Evolutionary conservation across 1,284 basidiomycete genomes (phyloP).

Genomic region (Cutaneotrichosporon arboriforme): DNA sequence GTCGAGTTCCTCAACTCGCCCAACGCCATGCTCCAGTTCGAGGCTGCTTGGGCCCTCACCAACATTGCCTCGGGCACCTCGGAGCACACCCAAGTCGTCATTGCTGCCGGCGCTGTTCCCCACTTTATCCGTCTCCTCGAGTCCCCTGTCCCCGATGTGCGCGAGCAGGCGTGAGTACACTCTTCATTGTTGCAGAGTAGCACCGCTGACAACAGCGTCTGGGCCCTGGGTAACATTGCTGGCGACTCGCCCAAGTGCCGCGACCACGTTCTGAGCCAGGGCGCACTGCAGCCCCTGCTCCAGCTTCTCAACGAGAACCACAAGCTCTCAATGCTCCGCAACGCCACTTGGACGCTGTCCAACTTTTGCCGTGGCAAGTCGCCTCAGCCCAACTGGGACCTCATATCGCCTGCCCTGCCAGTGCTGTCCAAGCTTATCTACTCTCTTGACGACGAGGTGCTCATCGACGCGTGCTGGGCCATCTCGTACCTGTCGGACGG

Average conservation of each 20-base stretch:
- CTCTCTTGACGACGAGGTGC: conserved; percentile 96
- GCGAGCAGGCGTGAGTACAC: conserved; percentile 75
- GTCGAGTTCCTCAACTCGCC: conserved; percentile 86
- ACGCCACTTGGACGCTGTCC: conserved; percentile 96
- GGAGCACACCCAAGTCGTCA: conserved; percentile 97
- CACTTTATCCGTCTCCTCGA: conserved; percentile 90
- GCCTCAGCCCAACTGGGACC: conserved; percentile 90
- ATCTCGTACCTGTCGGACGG: conserved; percentile 99
- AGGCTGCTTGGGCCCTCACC: conserved; percentile 98
- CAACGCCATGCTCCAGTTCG: conserved; percentile 96
- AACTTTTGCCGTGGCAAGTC: conserved; percentile 97
- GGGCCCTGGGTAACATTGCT: conserved; percentile 94
- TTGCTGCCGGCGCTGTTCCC: conserved; percentile 90
- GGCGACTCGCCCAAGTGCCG: conserved; percentile 91
- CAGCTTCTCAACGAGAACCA: conserved; percentile 58
- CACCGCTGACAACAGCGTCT: conserved; percentile 55
- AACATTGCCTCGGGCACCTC: conserved; percentile 99
- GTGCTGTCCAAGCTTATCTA: conserved; percentile 98
- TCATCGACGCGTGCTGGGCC: conserved; percentile 99
- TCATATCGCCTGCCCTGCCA: conserved; percentile 91
- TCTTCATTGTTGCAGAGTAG: not conserved
- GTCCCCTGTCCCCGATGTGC: conserved; percentile 80
- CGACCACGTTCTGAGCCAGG: conserved; percentile 64
- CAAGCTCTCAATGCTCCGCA: conserved; percentile 94
- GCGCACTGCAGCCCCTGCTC: conserved; percentile 54